Base-by-base conservation (phyloP, 148 eudicot species). In the Silene latifolia region DNA sequence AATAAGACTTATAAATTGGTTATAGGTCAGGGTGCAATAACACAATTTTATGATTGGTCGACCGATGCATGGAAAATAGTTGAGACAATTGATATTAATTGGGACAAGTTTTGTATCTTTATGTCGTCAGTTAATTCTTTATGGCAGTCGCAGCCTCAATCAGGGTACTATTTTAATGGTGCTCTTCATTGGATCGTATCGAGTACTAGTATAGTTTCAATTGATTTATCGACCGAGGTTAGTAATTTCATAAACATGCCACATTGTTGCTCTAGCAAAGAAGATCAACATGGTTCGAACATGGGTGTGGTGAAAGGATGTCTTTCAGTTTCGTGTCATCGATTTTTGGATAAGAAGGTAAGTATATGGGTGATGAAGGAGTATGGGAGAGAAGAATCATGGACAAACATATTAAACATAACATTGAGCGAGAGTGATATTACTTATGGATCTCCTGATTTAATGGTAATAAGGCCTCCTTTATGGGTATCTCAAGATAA, bases 141-240 rank as follows among this genome's bases (percentile, higher is more conserved):
- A 58, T 11, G 62, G 0, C 0, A 5, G 11, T 59, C 27, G 6
- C 5, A 4, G 8, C 9, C 42, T 27, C 19, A 63, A 66, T 39
- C 18, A 0, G 51, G 69, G 69, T n/a, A 66, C 48, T 66, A 66
- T 39, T 24, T 66, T 23, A 66, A 66, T 66, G 69, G 69, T 17
- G 47, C 23, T 32, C 44, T 66, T 13, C 23, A 66, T n/a, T 66
- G 69, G 51, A 17, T 66, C 1, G 48, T n/a, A 20, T 66, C 24
- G 0, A 18, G 8, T 0, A 8, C 10, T 3, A 17, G 2, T 35
- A 18, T 18, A 1, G 23, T 66, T 35, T 66, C 51, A 0, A 39
- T 66, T 32, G 23, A 66, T 32, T 18, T 35, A 18, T 66, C 51
- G 23, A 66, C 69, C 9, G 51, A 18, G 69, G 9, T 32, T n/a